Evolutionary conservation across 768 basidiomycete species (phyloP), one percentile per base, ranked within the genome.

Genomic region (Mycena filopes): DNA sequence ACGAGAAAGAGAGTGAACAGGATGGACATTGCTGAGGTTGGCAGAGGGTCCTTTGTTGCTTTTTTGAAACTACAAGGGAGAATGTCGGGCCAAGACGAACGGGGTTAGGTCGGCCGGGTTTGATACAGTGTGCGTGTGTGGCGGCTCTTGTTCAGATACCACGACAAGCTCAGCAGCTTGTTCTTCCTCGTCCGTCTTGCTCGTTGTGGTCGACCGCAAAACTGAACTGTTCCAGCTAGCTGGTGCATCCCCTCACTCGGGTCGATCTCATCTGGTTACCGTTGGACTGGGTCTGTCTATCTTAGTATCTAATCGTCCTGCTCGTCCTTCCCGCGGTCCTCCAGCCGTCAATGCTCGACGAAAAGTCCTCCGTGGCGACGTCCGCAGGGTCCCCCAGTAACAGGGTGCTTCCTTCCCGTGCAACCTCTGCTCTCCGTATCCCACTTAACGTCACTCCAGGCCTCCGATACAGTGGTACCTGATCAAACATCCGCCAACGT

Each of bases 391-490:
- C 77, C 42, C 65, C 69, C 36, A 58, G 70, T 43, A 66, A 57
- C 53, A 71, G 67, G 66, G 78, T 81, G 48, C 67, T 60, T 61
- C 60, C 48, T 69, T 63, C 73, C 67, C 58, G 64, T 59, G 65
- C 3, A 29, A 2, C 18, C 47, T 47, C 23, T 55, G 18, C 16
- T 49, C 48, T 25, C 56, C 55, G 36, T 51, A 49, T 47, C 43
- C 23, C 65, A 58, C 60, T 57, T 51, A 68, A 64, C 62, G 63
- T 66, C 54, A 58, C 71, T 67, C 66, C 48, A 84, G 83, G 65
- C 75, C 73, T 73, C 85, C 83, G 83, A 85, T 60, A 79, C 81
- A 83, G 77, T 75, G 83, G 85, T 84, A 84, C 75, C 80, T 75
- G 80, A 82, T 79, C 73, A 77, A 58, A 64, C 67, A 60, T 67